Evolutionary conservation across 179 eudicot species (phyloP).

Genomic region (Actinidia chinensis): DNA sequence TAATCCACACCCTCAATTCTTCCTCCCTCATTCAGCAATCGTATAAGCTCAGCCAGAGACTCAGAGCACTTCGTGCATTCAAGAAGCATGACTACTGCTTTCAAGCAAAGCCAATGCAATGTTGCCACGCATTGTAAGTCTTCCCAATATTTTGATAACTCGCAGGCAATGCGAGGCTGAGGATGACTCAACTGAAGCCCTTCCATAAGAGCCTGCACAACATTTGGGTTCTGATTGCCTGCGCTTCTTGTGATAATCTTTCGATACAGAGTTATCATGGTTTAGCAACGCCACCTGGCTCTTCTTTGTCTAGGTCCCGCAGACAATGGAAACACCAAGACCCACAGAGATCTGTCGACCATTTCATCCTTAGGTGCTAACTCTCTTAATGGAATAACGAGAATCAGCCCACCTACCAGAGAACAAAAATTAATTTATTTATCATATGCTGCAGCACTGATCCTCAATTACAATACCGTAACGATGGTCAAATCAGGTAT

Average conservation of each 20-base stretch:
- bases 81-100: constrained; percentile 92
- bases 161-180: constrained; percentile 99
- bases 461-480: constrained; percentile 6
- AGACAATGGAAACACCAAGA: constrained; percentile 96
- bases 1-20: constrained; percentile 97
- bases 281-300: constrained; percentile 89
- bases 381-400: constrained; percentile 87
- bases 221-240: constrained; percentile 90
- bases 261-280: constrained; percentile 93
- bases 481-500: too few species aligned
- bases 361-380: constrained; percentile 97
- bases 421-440: neutral
- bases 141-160: constrained; percentile 95
- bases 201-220: constrained; percentile 96
- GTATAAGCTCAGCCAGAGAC: constrained; percentile 96
- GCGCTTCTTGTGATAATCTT: constrained; percentile 95
- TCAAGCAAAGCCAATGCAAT: constrained; percentile 88
- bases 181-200: constrained; percentile 99
- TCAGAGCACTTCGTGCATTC: constrained; percentile 90
- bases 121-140: constrained; percentile 99
- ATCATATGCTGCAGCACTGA: constrained; percentile 2
- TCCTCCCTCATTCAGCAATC: constrained; percentile 97
- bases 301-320: constrained; percentile 98
- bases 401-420: constrained; percentile 88
- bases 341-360: constrained; percentile 99